These are phyloP conservation scores for Pistacia vera DNA, from an alignment of 345 rosid species.

Conservation along the genomic window DNA sequence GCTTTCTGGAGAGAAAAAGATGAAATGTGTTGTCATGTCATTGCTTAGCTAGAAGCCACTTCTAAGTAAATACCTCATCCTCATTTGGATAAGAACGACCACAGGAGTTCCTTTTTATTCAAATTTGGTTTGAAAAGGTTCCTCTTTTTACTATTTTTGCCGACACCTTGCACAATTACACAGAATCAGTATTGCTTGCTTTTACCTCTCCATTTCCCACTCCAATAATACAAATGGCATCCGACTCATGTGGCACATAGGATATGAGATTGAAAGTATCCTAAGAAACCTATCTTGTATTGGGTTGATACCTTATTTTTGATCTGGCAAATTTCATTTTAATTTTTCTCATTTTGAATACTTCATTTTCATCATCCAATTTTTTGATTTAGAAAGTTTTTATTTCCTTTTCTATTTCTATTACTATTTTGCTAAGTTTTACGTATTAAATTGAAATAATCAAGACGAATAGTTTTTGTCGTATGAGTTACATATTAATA, in stretches of 20 bases:
- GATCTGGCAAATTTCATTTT: too few species aligned
- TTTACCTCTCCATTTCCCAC: not conserved
- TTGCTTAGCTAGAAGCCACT: constrained; percentile 2
- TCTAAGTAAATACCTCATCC: not conserved
- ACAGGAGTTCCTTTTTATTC: not conserved
- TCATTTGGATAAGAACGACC: not conserved
- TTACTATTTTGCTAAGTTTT: too few species aligned
- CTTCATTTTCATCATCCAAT: too few species aligned
- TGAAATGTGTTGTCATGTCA: not conserved
- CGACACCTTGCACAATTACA: not conserved
- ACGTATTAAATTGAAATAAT: too few species aligned
- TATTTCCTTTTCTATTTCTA: too few species aligned
- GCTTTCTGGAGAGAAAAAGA: not conserved
- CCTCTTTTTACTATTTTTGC: not conserved
- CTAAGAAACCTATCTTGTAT: too few species aligned
- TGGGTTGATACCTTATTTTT: too few species aligned
- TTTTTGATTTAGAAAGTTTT: too few species aligned
- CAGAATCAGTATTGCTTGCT: not conserved
- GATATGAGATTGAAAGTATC: not conserved
- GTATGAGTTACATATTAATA: too few species aligned
- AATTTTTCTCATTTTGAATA: too few species aligned
- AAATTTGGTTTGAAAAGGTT: not conserved
- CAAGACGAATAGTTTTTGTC: too few species aligned
- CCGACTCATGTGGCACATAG: not conserved
- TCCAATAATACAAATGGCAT: not conserved